Evolutionary conservation across 164 flowering plant species (phyloP).

Genomic region (Magnolia kwangsiensis): DNA sequence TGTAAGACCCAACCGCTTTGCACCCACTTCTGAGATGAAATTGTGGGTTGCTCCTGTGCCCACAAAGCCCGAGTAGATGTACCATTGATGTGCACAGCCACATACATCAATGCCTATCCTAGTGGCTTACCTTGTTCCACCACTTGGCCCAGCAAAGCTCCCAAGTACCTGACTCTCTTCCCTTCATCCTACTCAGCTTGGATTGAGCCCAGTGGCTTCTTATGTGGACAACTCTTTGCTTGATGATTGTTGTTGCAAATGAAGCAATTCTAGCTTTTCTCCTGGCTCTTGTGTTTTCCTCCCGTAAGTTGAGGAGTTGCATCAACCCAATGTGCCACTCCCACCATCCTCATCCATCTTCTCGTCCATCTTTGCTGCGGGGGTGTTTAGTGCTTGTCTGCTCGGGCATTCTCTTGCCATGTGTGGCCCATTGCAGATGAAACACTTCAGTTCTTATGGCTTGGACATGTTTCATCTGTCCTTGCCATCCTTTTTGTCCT

Average conservation of each 20-base stretch:
- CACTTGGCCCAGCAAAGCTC: neutral
- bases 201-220: neutral
- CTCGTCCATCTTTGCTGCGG: too few species aligned
- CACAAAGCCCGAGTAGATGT: neutral
- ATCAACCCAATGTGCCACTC: too few species aligned
- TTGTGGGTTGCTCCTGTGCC: slow-evolving; percentile 6
- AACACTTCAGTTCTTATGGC: too few species aligned
- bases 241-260: neutral
- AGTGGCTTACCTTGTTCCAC: neutral
- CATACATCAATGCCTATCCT: neutral
- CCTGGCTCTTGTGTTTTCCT: too few species aligned
- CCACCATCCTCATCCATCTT: too few species aligned
- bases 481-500: neutral
- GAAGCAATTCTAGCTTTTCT: neutral
- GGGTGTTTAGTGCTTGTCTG: too few species aligned
- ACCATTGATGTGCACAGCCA: neutral
- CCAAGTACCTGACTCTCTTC: neutral
- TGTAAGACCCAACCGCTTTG: neutral
- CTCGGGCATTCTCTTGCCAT: too few species aligned
- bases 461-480: too few species aligned
- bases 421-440: too few species aligned
- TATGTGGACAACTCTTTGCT: neutral
- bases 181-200: neutral
- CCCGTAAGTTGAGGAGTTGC: too few species aligned
- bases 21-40: neutral